Percentiles rank a stretch among this genome's conserved stretches.
Evolutionary conservation across 2,329 filamentous ascomycete species (phyloP).

Genomic region (Colletotrichum eleusines): DNA sequence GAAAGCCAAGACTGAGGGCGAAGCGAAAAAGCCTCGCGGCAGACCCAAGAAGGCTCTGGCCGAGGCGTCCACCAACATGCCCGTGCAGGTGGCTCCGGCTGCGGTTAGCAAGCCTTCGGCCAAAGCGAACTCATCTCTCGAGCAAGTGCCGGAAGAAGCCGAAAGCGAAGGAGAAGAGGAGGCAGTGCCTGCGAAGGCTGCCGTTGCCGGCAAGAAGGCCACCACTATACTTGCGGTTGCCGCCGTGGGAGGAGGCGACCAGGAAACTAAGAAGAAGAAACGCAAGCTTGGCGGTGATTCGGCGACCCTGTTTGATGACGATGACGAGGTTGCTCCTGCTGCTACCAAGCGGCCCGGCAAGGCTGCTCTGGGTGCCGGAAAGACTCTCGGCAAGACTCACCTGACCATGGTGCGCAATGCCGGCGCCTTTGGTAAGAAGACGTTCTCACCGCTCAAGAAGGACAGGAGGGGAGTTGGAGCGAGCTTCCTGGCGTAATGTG

Average conservation of each 20-base stretch:
- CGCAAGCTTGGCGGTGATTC: constrained; percentile 75
- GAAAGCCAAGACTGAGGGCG: constrained; percentile 32
- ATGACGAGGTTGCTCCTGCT: constrained; percentile 57
- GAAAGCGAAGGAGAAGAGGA: constrained; percentile 45
- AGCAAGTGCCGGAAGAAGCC: constrained; percentile 57
- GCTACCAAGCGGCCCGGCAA: constrained; percentile 50
- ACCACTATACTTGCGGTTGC: constrained; percentile 44
- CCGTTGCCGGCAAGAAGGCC: constrained; percentile 33
- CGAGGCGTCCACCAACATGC: constrained; percentile 60
- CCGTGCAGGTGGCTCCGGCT: constrained; percentile 43
- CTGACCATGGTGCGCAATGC: constrained; percentile 55
- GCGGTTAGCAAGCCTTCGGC: constrained; percentile 45
- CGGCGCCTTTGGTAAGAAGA: constrained; percentile 61
- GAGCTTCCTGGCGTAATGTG: constrained; percentile 66
- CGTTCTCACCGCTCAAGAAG: constrained; percentile 80
- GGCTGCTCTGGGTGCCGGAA: constrained; percentile 46
- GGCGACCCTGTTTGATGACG: constrained; percentile 77
- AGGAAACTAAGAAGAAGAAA: constrained; percentile 73
- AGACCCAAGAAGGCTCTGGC: constrained; percentile 60
- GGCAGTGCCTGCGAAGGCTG: constrained; percentile 48
- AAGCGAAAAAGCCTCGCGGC: constrained; percentile 56
- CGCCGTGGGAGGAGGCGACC: constrained; percentile 48
- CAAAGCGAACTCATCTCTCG: constrained; percentile 53
- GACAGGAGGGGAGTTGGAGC: constrained; percentile 73
- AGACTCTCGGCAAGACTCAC: constrained; percentile 49